Base-by-base conservation (phyloP, 208 protist genomes). In the Angomonas ambiguus region DNA sequence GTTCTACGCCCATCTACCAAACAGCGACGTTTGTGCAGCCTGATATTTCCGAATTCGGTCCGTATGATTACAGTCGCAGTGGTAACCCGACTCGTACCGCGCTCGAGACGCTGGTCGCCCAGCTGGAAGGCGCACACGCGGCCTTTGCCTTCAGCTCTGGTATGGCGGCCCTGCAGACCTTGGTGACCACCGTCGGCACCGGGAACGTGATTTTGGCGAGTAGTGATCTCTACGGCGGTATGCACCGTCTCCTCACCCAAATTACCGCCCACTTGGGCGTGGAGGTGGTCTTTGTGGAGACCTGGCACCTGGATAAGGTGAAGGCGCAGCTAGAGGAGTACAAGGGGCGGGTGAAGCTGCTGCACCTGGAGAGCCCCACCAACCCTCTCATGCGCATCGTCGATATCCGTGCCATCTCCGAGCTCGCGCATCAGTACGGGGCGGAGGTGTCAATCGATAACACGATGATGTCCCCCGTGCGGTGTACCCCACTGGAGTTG, bases 391-490 rank as follows among this genome's bases (percentile, higher is more conserved):
- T 98, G 66, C 93, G 88, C 5, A 74, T 98, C 16, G 80, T 82
- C 5, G 92, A 98, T 65, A 94, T 98, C 68, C 66, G 65, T 55
- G 80, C 65, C 25, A 59, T 96, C 28, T 85, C 86, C 25, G 80
- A 92, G 38, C 68, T 93, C 11, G 92, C 92, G 25, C 78, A 97
- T 49, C 35, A 56, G 28, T 55, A 85, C 67, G 69, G 75, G 33
- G 82, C 83, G 51, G 68, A 97, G 53, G 69, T 98, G 0, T 88
- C 94, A 16, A 95, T 98, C 28, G 97, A 99, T 69, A 97, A 96
- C 77, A 99, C 97, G 6, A 98, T 99, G 77, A 92, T 97, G 85
- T 97, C 96, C 8, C 93, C 96, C 49, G 87, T 97, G 71, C 94
- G 97, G 71, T 96, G 96, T 74, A 85, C 83, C n/a, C 95, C 97